Conservation (phyloP, 1,139 yeast species). For the Candida sanyaensis region DNA sequence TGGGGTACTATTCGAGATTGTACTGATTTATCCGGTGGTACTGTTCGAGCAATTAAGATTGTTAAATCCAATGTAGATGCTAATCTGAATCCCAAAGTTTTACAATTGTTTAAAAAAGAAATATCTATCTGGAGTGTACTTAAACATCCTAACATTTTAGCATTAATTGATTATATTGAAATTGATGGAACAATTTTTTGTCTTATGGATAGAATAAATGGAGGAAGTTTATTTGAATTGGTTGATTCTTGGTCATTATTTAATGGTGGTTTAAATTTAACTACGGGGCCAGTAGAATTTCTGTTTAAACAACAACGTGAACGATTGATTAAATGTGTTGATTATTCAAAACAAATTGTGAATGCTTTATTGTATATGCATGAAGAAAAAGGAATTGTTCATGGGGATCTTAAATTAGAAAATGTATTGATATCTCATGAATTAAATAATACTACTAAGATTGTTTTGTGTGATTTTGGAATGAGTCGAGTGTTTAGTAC, state of each 20-base stretch:
- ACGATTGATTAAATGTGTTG: slow-evolving; percentile 23
- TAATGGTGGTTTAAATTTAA: slow-evolving; percentile 26
- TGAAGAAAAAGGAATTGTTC: slow-evolving; percentile 64
- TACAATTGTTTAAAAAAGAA: slow-evolving; percentile 66
- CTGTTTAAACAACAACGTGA: slow-evolving; percentile 27
- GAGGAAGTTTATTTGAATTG: slow-evolving; percentile 82
- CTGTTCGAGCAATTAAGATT: slow-evolving; percentile 72
- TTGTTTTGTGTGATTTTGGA: slow-evolving; percentile 84
- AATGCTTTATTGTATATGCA: slow-evolving; percentile 74
- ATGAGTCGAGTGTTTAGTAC: slow-evolving; percentile 53
- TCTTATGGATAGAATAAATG: slow-evolving; percentile 67
- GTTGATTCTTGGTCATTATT: slow-evolving; percentile 67
- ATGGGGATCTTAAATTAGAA: slow-evolving; percentile 88
- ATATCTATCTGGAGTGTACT: slow-evolving; percentile 73
- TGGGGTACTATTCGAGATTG: slow-evolving; percentile 92
- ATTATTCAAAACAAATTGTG: slow-evolving; percentile 48
- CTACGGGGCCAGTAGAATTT: slow-evolving; percentile 33
- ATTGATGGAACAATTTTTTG: slow-evolving; percentile 69
- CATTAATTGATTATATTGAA: slow-evolving; percentile 62
- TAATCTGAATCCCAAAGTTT: slow-evolving; percentile 30
- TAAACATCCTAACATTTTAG: slow-evolving; percentile 52
- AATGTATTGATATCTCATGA: slow-evolving; percentile 64
- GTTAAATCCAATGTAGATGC: slow-evolving; percentile 53
- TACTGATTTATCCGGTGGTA: slow-evolving; percentile 35
- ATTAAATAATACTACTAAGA: slow-evolving; percentile 24